A percentile compares a stretch with the other conserved stretches of the same genome.
These are phyloP conservation scores for Cyclotella atomus DNA, from an alignment of 108 stramenopile species.

Conservation along the genomic window DNA sequence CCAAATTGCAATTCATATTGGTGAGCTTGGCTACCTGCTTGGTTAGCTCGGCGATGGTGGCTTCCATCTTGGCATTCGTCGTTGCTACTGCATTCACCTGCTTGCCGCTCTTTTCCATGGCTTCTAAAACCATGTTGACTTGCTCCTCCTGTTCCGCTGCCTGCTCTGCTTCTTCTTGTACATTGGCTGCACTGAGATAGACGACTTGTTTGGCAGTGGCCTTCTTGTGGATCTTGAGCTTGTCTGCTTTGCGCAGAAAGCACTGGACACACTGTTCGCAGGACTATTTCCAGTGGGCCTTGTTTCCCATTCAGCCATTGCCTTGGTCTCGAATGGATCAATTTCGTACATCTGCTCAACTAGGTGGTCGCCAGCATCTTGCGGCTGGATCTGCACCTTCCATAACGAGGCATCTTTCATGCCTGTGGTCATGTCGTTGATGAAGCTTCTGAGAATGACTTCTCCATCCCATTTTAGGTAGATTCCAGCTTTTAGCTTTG, in stretches of 20 bases:
- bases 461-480: background rate
- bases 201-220: background rate
- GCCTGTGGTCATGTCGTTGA: background rate
- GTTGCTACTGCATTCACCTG: no score
- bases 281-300: no score
- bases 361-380: background rate
- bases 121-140: background rate
- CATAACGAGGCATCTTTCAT: background rate
- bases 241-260: background rate
- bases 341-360: background rate
- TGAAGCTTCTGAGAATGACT: background rate
- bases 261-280: background rate
- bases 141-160: no score
- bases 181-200: background rate
- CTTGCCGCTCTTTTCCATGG: background rate
- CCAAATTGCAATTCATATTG: background rate
- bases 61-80: background rate
- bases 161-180: background rate
- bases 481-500: background rate
- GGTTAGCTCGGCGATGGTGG: background rate
- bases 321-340: background rate
- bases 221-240: background rate
- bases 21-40: background rate
- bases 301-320: background rate
- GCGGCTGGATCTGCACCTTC: no score